These are phyloP conservation scores for Arthrobotrys conoides DNA, from an alignment of 2,329 filamentous ascomycete species.

Conservation along the genomic window DNA sequence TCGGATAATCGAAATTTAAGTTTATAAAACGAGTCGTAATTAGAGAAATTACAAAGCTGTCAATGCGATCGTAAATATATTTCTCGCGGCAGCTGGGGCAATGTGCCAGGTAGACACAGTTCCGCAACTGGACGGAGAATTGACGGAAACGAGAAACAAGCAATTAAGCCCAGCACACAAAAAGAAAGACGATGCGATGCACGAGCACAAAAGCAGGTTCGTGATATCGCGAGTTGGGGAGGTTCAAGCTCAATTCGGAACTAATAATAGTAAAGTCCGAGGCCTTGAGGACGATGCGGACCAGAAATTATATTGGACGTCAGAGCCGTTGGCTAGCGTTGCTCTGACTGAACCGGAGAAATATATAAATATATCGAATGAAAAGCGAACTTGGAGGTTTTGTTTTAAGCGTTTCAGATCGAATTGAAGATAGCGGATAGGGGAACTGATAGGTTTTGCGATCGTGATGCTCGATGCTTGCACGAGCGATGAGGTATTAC, in stretches of 20 bases:
- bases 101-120: slow-evolving; percentile 9
- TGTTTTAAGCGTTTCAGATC: slow-evolving; percentile 22
- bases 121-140: slow-evolving; percentile 50
- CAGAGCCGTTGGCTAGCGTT: slow-evolving; percentile 2
- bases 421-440: neutral
- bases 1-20: slow-evolving; percentile 10
- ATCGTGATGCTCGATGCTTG: slow-evolving; percentile 1
- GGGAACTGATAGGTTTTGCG: neutral
- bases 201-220: slow-evolving; percentile 36
- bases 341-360: slow-evolving; percentile 6
- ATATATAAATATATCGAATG: slow-evolving; percentile 14
- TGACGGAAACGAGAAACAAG: slow-evolving; percentile 55
- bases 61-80: slow-evolving; percentile 42
- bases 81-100: slow-evolving; percentile 22
- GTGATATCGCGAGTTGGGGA: slow-evolving; percentile 33
- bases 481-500: slow-evolving; percentile 47
- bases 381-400: slow-evolving; percentile 8
- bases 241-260: slow-evolving; percentile 30
- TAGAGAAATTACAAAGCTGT: slow-evolving; percentile 15
- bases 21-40: slow-evolving; percentile 20
- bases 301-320: neutral
- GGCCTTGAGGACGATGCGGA: slow-evolving; percentile 21
- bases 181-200: slow-evolving; percentile 54
- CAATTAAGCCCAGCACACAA: slow-evolving; percentile 43
- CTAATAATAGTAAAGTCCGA: slow-evolving; percentile 48